phyloP scores from a whole-genome alignment of 352 stramenopile genomes.

The Pythium sukuiense region DNA sequence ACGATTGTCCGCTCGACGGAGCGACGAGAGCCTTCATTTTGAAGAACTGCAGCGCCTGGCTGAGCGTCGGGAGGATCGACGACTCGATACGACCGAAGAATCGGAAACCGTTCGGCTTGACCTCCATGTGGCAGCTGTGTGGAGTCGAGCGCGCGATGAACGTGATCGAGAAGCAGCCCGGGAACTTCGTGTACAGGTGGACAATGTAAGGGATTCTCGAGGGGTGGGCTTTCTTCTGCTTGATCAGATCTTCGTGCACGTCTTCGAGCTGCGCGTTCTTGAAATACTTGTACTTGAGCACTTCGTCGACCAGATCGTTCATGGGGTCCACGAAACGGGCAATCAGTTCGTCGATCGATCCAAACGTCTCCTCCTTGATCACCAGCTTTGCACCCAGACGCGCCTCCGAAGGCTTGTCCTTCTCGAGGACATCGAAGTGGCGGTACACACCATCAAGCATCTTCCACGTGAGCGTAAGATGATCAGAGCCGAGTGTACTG shows the following conservation, averaged over 20 bases:
- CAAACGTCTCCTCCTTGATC: constrained; percentile 87
- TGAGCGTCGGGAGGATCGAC: constrained; percentile 75
- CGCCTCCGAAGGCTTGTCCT: constrained; percentile 85
- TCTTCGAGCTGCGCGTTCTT: constrained; percentile 65
- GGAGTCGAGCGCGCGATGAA: constrained; percentile 84
- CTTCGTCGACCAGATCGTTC: constrained; percentile 86
- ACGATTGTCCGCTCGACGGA: constrained; percentile 37
- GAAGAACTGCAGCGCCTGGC: constrained; percentile 86
- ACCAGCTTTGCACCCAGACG: constrained; percentile 78
- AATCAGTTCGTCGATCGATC: constrained; percentile 88
- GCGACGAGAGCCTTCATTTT: constrained; percentile 86
- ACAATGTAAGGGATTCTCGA: constrained; percentile 82
- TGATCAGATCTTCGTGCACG: constrained; percentile 85
- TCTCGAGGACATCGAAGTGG: constrained; percentile 88
- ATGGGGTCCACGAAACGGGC: constrained; percentile 88
- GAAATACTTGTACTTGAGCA: constrained; percentile 88
- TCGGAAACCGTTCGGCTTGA: constrained; percentile 80
- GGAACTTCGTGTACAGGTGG: constrained; percentile 86
- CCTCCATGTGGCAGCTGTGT: constrained; percentile 86
- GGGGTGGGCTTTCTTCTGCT: constrained; percentile 87
- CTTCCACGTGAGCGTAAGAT: constrained; percentile 89
- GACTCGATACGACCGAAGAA: constrained; percentile 90
- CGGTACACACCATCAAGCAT: constrained; percentile 86
- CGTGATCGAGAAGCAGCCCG: constrained; percentile 88
- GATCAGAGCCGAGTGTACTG: constrained; percentile 78